These are phyloP conservation scores for Sarocladium brachiariae DNA, from an alignment of 2,329 filamentous ascomycete species.

Conservation along the genomic window DNA sequence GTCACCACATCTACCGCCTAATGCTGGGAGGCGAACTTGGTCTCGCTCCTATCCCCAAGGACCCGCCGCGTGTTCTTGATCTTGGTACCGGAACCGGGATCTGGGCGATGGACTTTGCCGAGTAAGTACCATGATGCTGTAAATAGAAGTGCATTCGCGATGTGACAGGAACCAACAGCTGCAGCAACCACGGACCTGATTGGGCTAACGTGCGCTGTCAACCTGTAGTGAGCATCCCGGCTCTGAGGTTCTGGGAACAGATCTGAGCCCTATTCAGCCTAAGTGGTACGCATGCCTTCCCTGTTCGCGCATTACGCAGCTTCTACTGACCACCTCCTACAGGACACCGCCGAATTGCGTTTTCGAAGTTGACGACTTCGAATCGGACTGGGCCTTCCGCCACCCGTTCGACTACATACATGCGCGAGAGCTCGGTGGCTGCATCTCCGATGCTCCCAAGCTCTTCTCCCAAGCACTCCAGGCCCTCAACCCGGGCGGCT, in stretches of 20 bases:
- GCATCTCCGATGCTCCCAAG: slow-evolving; percentile 6
- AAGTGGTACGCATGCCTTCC: slow-evolving; percentile 21
- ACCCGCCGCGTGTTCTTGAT: slow-evolving; percentile 45
- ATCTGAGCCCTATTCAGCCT: slow-evolving; percentile 37
- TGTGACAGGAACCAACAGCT: slow-evolving; percentile 23
- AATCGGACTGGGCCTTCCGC: slow-evolving; percentile 10
- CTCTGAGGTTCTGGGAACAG: slow-evolving; percentile 29
- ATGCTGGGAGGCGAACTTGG: slow-evolving; percentile 28
- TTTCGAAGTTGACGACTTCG: slow-evolving; percentile 12
- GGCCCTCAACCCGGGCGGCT: slow-evolving; percentile 6
- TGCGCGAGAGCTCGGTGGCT: slow-evolving; percentile 11
- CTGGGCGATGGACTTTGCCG: slow-evolving; percentile 82
- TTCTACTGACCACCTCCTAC: no score
- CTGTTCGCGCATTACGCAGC: background rate
- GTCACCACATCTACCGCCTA: slow-evolving; percentile 27
- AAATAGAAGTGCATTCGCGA: background rate
- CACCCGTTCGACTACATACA: slow-evolving; percentile 12
- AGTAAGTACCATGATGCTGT: slow-evolving; percentile 41
- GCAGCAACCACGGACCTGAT: background rate
- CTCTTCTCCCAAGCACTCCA: slow-evolving; percentile 8
- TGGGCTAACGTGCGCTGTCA: slow-evolving; percentile 17
- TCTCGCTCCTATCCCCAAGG: slow-evolving; percentile 21
- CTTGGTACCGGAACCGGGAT: slow-evolving; percentile 85
- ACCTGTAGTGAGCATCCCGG: slow-evolving; percentile 14
- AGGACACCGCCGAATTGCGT: slow-evolving; percentile 21